Evolutionary conservation across 139 green algal species (phyloP).

Genomic region (Nannochloris sp.): DNA sequence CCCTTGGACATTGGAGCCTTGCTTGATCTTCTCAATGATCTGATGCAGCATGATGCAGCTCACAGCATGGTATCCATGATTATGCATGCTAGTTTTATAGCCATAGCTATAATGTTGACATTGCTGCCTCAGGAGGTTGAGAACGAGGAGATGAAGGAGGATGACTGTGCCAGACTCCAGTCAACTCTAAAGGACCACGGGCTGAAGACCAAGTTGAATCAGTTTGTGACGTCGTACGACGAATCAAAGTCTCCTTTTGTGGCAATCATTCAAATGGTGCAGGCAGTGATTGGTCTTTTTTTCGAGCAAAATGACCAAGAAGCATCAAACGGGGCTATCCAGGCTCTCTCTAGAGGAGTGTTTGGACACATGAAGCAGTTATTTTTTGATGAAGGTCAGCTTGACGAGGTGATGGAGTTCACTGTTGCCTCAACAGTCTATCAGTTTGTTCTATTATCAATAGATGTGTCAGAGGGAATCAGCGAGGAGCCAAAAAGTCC

Average conservation of each 20-base stretch:
- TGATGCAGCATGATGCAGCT: constrained; percentile 19
- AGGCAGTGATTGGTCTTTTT: constrained; percentile 40
- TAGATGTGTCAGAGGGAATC: constrained; percentile 29
- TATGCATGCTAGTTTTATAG: constrained; percentile 32
- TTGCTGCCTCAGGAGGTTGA: constrained; percentile 28
- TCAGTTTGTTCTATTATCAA: constrained; percentile 39
- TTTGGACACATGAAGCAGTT: constrained; percentile 18
- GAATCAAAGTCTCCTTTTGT: constrained; percentile 12
- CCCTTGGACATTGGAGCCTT: constrained; percentile 34
- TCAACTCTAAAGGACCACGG: constrained; percentile 9
- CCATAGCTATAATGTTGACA: constrained; percentile 19
- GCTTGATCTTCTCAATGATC: constrained; percentile 33
- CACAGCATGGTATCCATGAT: background rate
- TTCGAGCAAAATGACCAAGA: constrained; percentile 16
- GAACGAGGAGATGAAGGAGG: constrained; percentile 5
- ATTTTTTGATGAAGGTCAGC: constrained; percentile 18
- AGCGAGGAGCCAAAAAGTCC: constrained; percentile 10
- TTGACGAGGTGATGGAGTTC: constrained; percentile 9
- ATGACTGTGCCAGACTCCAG: constrained; percentile 19
- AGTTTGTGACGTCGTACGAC: background rate
- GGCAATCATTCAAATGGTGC: constrained; percentile 34
- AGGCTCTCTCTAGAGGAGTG: constrained; percentile 15
- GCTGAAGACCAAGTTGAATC: constrained; percentile 20
- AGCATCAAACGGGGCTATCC: constrained; percentile 7
- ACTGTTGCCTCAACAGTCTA: constrained; percentile 38